Percentiles rank a stretch among this genome's conserved stretches.
phyloP scores from a whole-genome alignment of 768 basidiomycete genomes.

The Suillus paluster region DNA sequence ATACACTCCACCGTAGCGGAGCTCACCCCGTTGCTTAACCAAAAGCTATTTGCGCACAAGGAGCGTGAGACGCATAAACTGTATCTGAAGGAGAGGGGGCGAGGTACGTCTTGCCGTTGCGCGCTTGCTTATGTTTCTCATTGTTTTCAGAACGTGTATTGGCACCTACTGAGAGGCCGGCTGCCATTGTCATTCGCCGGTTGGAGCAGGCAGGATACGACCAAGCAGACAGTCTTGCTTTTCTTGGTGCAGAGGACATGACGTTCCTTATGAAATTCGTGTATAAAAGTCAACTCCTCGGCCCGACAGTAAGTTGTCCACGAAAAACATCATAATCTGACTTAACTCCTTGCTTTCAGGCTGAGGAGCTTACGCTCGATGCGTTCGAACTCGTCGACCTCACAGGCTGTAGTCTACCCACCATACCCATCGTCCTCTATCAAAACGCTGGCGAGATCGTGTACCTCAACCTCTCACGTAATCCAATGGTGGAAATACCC shows the following conservation, averaged over 20 bases:
- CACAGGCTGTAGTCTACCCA: slow-evolving; percentile 76
- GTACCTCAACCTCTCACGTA: slow-evolving; percentile 86
- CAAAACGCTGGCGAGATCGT: slow-evolving; percentile 83
- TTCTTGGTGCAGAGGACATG: slow-evolving; percentile 77
- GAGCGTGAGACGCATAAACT: slow-evolving; percentile 66
- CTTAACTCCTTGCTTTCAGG: slow-evolving; percentile 44
- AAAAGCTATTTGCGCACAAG: slow-evolving; percentile 53
- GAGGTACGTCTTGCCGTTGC: slow-evolving; percentile 53
- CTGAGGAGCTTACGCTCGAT: slow-evolving; percentile 74
- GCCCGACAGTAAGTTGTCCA: slow-evolving; percentile 54
- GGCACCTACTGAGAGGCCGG: slow-evolving; percentile 79
- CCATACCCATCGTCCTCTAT: slow-evolving; percentile 88
- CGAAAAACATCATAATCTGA: not conserved
- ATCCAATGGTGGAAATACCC: slow-evolving; percentile 95
- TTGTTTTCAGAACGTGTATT: slow-evolving; percentile 74
- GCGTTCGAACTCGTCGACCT: slow-evolving; percentile 83
- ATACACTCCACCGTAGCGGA: slow-evolving; percentile 70
- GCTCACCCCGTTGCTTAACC: slow-evolving; percentile 63
- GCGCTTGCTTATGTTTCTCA: slow-evolving; percentile 5
- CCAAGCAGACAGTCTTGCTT: slow-evolving; percentile 75
- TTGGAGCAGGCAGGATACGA: slow-evolving; percentile 91
- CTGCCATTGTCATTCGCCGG: slow-evolving; percentile 80
- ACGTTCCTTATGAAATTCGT: slow-evolving; percentile 89
- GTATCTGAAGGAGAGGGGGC: slow-evolving; percentile 76
- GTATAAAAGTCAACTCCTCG: slow-evolving; percentile 78